Evolutionary conservation across 2,329 filamentous ascomycete species (phyloP), one percentile per base, ranked within the genome.

Genomic region (Dothideomycetes sp.): DNA sequence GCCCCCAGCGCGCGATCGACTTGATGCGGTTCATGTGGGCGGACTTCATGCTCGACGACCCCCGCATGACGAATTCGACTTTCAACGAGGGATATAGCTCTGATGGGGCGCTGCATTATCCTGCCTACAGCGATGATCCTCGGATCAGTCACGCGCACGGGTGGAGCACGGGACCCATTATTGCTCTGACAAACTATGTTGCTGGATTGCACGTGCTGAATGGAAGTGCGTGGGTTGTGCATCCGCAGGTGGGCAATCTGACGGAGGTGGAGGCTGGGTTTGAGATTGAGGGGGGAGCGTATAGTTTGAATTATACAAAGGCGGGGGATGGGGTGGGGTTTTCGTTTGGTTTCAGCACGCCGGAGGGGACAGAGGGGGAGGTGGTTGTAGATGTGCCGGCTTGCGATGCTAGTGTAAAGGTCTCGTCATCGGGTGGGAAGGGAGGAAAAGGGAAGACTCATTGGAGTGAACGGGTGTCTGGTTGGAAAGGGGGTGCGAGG

Each of bases 1-100:
- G 67, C 24, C 49, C 61, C 0, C 52, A 56, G 19, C 54, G 55
- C 1, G 65, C 62, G 0, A 52, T 70, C 2, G 64, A 56, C 3
- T 51, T 71, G 4, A 67, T 70, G 45, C 51, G 63, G 5, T 45
- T 65, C 2, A 62, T 68, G 50, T 75, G 70, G 69, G 69, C 65
- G 0, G 53, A 52, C 16, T 75, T 70, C 47, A 74, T 75, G 70
- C 62, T 75, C 4, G 59, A 72, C 12, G 65, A 72, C 40, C 62
- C 67, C 0, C 59, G 66, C 27, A 71, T 72, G 66, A 74, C 69
- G 2, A 68, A 72, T 34, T 63, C 58, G 0, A 70, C 68, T 0
- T 71, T 72, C 37, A 67, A 70, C 39, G 70, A 73, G 48, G 69
- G 70, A 0, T 72, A 70, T 38, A 54, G 58, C 2, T 62, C 59